phyloP scores from a whole-genome alignment of 495 filamentous ascomycete species.

The Hypoxylon subgilvum region DNA sequence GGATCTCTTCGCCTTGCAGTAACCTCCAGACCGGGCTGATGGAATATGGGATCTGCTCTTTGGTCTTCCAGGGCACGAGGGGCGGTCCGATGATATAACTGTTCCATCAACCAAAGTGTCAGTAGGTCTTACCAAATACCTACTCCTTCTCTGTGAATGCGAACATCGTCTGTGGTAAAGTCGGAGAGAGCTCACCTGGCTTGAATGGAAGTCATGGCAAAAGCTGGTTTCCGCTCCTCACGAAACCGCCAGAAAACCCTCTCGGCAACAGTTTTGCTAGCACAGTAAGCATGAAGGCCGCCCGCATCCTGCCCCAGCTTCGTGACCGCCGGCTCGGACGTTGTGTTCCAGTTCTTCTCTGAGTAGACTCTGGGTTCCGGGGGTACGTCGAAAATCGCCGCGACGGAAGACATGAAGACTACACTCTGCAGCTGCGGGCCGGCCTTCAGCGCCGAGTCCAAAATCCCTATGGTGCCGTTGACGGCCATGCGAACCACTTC shows the following conservation, averaged over 20 bases:
- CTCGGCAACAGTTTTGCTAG: slow-evolving; percentile 63
- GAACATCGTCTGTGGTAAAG: not conserved
- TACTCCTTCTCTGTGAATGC: not conserved
- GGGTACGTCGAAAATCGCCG: slow-evolving; percentile 36
- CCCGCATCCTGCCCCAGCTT: slow-evolving; percentile 40
- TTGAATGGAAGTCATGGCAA: slow-evolving; percentile 59
- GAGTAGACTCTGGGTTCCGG: slow-evolving; percentile 38
- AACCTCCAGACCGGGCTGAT: slow-evolving; percentile 32
- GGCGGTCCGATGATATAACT: slow-evolving; percentile 42
- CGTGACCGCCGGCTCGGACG: slow-evolving; percentile 35
- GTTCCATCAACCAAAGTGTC: not conserved
- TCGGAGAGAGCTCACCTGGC: slow-evolving; percentile 43
- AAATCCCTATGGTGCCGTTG: slow-evolving; percentile 72
- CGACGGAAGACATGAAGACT: slow-evolving; percentile 54
- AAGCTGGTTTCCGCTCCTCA: slow-evolving; percentile 53
- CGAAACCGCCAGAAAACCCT: slow-evolving; percentile 59
- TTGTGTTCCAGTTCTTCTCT: slow-evolving; percentile 54
- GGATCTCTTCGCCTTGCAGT: slow-evolving; percentile 24
- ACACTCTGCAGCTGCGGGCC: slow-evolving; percentile 71
- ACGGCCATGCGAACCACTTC: slow-evolving; percentile 65
- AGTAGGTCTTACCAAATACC: not conserved
- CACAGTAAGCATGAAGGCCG: slow-evolving; percentile 52
- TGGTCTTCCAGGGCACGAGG: slow-evolving; percentile 32
- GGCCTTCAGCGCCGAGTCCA: slow-evolving; percentile 65
- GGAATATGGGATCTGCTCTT: slow-evolving; percentile 31